Base-by-base conservation (phyloP, 768 basidiomycete species). In the Pleurotus tuoliensis region DNA sequence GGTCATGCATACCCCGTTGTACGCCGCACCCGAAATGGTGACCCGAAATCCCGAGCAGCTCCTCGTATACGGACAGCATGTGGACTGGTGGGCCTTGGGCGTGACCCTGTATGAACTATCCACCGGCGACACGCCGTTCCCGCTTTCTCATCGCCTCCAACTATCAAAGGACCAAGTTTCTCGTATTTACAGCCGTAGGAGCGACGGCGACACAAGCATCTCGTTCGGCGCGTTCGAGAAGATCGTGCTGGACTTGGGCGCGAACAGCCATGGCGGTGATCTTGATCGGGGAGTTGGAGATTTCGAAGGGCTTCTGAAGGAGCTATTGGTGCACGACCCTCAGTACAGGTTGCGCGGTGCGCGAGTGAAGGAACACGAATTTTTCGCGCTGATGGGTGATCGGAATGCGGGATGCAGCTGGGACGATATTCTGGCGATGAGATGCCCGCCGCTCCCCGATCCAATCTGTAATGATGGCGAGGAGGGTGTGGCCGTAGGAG, bases 71-170 rank as follows among this genome's bases (percentile, higher is more conserved):
- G 68, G 71, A 37, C 61, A 68, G 27, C 63, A 65, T 12, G 67
- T 66, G 2, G 74, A 75, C 56, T 75, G 71, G 69, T 74, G 73
- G 69, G 70, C 71, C 56, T 58, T 74, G 1, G 74, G 73, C 3
- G 55, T 71, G 4, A 50, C 68, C 15, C 50, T 73, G 20, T 68
- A 70, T 37, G 73, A 73, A 57, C 41, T 73, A 18, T 63, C 63
- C 6, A 69, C 65, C 12, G 72, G 71, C 7, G 49, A 46, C n/a
- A 55, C 64, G n/a, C 66, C 67, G 13, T 67, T 64, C 24, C 40
- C 50, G 12, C 46, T 20, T 15, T 53, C 20, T 5, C 27, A 41
- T 25, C 56, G 18, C 16, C 37, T 20, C 24, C 47, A 38, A 15
- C 34, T 25, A 56, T 47, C 1, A 25, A 41, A 20, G 30, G 8